phyloP scores from a whole-genome alignment of 805 yeast species.

The Ogataea parapolymorpha region DNA sequence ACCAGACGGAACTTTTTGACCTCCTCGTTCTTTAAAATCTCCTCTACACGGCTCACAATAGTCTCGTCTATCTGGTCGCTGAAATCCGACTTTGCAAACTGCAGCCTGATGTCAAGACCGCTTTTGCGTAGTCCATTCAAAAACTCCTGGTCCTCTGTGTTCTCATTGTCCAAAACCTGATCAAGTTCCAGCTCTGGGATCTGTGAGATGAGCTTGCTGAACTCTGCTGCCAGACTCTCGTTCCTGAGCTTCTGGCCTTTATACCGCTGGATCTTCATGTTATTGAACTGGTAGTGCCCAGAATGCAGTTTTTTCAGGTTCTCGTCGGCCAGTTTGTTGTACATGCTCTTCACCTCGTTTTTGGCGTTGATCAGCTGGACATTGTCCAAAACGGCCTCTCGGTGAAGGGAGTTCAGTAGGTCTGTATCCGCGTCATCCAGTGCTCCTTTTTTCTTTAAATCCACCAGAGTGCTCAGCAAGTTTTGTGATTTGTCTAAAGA shows the following conservation, averaged over 20 bases:
- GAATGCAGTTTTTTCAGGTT: constrained; percentile 13
- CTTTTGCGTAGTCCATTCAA: constrained; percentile 13
- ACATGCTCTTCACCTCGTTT: constrained; percentile 19
- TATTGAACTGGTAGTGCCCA: constrained; percentile 17
- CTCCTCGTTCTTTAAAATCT: constrained; percentile 21
- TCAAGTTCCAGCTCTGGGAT: constrained; percentile 23
- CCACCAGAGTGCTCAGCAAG: constrained; percentile 9
- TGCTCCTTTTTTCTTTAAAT: constrained; percentile 1
- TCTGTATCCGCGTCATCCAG: constrained; percentile 4
- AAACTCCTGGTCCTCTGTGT: constrained; percentile 11
- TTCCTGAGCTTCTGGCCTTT: constrained; percentile 22
- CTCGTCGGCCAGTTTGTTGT: constrained; percentile 14
- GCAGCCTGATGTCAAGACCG: constrained; percentile 10
- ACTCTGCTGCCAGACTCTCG: constrained; percentile 12
- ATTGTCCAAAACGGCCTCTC: constrained; percentile 20
- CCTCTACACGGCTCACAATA: constrained; percentile 19
- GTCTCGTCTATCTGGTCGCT: constrained; percentile 16
- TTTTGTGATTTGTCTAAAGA: constrained; percentile 18
- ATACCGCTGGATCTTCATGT: constrained; percentile 16
- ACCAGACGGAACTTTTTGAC: constrained; percentile 27
- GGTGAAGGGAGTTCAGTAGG: constrained; percentile 15
- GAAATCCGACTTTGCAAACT: constrained; percentile 12
- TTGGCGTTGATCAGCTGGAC: constrained; percentile 18
- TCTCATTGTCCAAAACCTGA: constrained; percentile 9
- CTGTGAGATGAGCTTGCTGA: constrained; percentile 14